Evolutionary conservation across 2,329 filamentous ascomycete genomes (phyloP), one percentile per base, ranked within the genome.

Genomic region (Colletotrichum higginsianum): DNA sequence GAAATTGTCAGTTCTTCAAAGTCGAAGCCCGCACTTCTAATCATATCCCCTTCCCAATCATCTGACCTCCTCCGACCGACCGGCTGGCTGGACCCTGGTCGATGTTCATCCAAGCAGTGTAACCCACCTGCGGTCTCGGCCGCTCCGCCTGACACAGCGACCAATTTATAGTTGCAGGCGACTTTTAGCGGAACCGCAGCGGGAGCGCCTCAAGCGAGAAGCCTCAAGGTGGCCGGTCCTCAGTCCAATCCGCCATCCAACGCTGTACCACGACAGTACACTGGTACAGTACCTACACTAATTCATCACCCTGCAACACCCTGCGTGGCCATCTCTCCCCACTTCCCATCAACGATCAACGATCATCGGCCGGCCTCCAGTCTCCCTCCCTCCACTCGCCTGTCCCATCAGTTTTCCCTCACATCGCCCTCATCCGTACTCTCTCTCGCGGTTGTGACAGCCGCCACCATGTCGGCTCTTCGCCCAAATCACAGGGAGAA

Each of bases 401-500:
- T 38, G 35, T 38, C 8, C 35, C 35, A 38, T 38, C 8, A 11
- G 44, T 42, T 56, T 30, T 60, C 35, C 47, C 52, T 70, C 40
- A 61, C 55, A 15, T 53, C 38, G 21, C 30, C 40, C 38, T 49
- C 52, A n/a, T 23, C 40, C 35, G 9, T 38, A 38, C 35, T 42
- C 30, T 30, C 42, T 21, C 18, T 30, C 18, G 18, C 21, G 52
- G 13, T 15, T 21, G 53, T 46, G 66, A 67, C 50, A 63, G 67
- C 47, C 55, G 66, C 53, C 67, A 66, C 35, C 62, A 74, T 74
- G 71, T 74, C 73, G 65, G 71, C 73, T 64, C 72, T 74, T 30
- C 71, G 73, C 57, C 73, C 73, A 11, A 73, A 74, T 42, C 71
- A 73, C 30, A 64, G 71, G 68, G 73, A 74, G 21, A 74, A 72